phyloP scores from a whole-genome alignment of 305 asterid genomes.

The Fraxinus sp. region DNA sequence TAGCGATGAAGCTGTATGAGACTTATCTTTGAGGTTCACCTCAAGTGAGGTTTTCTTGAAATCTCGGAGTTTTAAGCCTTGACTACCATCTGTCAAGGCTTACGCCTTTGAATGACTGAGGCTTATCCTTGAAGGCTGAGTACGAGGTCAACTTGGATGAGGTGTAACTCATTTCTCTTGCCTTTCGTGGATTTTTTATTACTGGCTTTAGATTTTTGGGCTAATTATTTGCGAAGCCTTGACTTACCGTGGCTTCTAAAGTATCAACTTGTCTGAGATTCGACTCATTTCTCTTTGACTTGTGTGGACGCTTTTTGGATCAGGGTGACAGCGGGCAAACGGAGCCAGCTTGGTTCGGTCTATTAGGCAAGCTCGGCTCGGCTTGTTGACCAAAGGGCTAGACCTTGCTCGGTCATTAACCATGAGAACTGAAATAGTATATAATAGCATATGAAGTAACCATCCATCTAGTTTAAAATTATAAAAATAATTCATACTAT shows the following conservation, averaged over 20 bases:
- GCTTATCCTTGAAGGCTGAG: background rate
- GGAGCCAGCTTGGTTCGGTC: background rate
- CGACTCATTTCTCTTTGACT: background rate
- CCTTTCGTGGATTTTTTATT: background rate
- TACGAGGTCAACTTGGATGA: background rate
- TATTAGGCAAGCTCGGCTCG: background rate
- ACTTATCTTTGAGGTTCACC: background rate
- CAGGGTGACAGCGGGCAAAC: background rate
- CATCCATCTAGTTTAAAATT: background rate
- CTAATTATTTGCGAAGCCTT: background rate
- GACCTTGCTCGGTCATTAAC: background rate
- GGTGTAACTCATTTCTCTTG: background rate
- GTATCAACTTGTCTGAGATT: background rate
- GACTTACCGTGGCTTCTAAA: background rate
- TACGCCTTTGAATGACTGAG: background rate
- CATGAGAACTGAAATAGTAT: background rate
- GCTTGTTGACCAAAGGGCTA: background rate
- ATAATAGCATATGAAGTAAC: background rate
- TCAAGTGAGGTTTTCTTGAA: background rate
- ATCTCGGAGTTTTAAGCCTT: background rate
- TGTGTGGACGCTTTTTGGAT: background rate
- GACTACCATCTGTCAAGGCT: background rate
- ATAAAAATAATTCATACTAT: background rate
- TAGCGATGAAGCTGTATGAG: background rate
- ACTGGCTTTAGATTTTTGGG: background rate